Percentiles rank a stretch among this genome's conserved stretches.
Evolutionary conservation across 2,329 filamentous ascomycete species (phyloP).

Genomic region (Thelonectria olida): DNA sequence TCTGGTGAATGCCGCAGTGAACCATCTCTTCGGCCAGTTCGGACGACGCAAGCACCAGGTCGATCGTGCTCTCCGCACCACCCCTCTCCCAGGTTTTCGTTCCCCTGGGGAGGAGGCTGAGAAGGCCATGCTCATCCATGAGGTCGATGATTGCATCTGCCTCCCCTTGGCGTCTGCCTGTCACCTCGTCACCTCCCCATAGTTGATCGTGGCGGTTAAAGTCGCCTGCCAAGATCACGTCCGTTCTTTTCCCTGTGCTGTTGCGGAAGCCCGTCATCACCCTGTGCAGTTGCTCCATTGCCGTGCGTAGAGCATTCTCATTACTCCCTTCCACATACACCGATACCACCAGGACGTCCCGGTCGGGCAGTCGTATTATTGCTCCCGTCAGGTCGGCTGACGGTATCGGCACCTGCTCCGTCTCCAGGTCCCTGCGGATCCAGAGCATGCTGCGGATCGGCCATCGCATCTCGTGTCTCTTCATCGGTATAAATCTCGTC

Average conservation of each 20-base stretch:
- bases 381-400: no score
- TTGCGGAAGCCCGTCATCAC: neutral
- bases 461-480: no score
- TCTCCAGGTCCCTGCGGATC: no score
- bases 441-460: no score
- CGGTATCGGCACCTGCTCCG: no score
- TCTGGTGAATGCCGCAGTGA: slow-evolving; percentile 25
- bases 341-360: slow-evolving; percentile 6
- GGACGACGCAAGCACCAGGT: slow-evolving; percentile 36
- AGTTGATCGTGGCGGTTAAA: slow-evolving; percentile 31
- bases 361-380: neutral
- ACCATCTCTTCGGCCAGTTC: slow-evolving; percentile 29
- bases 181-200: slow-evolving; percentile 31
- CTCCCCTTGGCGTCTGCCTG: slow-evolving; percentile 43
- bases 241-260: neutral
- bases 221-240: slow-evolving; percentile 24
- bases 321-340: slow-evolving; percentile 5
- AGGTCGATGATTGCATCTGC: slow-evolving; percentile 47
- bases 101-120: slow-evolving; percentile 45
- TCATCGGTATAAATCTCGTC: no score
- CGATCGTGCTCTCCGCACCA: slow-evolving; percentile 34
- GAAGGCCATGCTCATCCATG: slow-evolving; percentile 44
- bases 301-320: neutral
- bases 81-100: slow-evolving; percentile 46
- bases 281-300: neutral